phyloP scores from a whole-genome alignment of 164 flowering plant genomes.

The Paratinospora sagittata region DNA sequence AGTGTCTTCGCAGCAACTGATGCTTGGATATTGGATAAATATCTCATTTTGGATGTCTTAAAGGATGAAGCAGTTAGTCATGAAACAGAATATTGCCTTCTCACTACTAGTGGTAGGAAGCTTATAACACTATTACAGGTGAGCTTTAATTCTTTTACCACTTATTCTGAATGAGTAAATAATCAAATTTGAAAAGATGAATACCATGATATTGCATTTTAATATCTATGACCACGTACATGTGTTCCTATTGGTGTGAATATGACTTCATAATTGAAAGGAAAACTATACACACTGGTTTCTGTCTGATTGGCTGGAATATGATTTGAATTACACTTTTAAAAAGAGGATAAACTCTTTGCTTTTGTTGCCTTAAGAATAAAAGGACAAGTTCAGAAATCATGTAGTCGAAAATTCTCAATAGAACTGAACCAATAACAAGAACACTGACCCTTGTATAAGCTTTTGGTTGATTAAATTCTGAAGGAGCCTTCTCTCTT shows the following conservation, averaged over 20 bases:
- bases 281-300: not conserved
- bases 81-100: conserved; percentile 40
- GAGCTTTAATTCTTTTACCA: conserved; percentile 2
- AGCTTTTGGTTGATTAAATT: not conserved
- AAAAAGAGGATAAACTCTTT: too few relatives aligned
- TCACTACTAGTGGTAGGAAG: conserved; percentile 61
- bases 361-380: too few relatives aligned
- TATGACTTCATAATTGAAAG: not conserved
- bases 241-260: not conserved
- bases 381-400: not conserved
- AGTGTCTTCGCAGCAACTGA: conserved; percentile 43
- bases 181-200: not conserved
- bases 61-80: conserved; percentile 25
- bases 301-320: not conserved
- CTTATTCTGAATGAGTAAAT: not conserved
- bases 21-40: conserved; percentile 52
- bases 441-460: not conserved
- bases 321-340: not conserved
- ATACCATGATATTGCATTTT: not conserved
- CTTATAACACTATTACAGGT: conserved; percentile 57
- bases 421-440: not conserved
- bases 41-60: conserved; percentile 36
- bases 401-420: not conserved
- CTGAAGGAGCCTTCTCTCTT: not conserved
- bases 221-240: not conserved